Evolutionary conservation across 768 basidiomycete genomes (phyloP).

Genomic region (Russula vinacea): DNA sequence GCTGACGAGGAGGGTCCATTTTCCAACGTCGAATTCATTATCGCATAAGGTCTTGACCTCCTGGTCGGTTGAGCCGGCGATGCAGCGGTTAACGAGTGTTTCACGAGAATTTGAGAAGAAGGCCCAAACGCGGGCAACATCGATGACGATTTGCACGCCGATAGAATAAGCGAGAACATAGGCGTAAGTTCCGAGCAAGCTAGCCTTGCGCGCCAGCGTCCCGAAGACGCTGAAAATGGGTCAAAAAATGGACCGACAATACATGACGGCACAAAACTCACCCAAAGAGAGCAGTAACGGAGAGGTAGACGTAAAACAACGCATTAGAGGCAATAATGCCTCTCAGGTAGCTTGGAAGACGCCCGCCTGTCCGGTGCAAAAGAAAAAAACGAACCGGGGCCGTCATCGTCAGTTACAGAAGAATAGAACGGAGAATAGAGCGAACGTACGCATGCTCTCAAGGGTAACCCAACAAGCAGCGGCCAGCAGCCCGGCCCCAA

Average conservation of each 20-base stretch:
- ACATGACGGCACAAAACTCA: not conserved
- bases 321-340: not conserved
- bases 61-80: conserved; percentile 22
- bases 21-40: not conserved
- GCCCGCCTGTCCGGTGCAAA: conserved; percentile 9
- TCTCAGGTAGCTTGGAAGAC: conserved; percentile 7
- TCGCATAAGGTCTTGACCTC: conserved; percentile 12
- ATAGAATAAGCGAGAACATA: conserved; percentile 14
- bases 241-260: not conserved
- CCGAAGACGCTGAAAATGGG: conserved; percentile 18
- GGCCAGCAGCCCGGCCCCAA: conserved; percentile 17
- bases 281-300: conserved; percentile 23
- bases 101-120: conserved; percentile 16
- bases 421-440: no score
- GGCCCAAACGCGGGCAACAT: conserved; percentile 2
- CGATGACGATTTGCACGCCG: conserved; percentile 15
- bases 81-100: conserved; percentile 17
- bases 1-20: conserved; percentile 7
- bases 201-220: conserved; percentile 21
- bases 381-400: not conserved
- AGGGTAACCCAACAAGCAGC: conserved; percentile 15
- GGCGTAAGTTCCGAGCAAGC: conserved; percentile 21
- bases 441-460: conserved; percentile 16
- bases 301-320: conserved; percentile 7
- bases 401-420: no score